Base-by-base conservation (phyloP, 2,329 filamentous ascomycete genomes). In the Stemphylium beticola region DNA sequence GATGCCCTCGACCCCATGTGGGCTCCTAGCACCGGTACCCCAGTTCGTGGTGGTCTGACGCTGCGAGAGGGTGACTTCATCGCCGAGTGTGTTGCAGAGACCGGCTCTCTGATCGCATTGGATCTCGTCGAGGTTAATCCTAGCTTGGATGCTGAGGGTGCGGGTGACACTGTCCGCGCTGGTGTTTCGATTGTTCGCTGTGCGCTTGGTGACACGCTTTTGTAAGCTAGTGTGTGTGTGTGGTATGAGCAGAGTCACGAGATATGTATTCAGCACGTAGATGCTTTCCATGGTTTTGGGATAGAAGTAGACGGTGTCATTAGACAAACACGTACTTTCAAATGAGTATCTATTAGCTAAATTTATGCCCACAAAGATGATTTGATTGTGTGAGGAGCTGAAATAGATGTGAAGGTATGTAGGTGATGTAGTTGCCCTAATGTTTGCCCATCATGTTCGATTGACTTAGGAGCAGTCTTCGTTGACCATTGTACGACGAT, bases 61-160 rank as follows among this genome's bases (percentile, higher is more conserved):
- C 82, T 99, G 67, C 86, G 95, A 51, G 95, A 99, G 80, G 95
- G 95, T 36, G 95, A 98, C 76, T 99, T 91, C 79, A 98, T 99
- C 76, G 96, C 92, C 68, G 95, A 86, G 72, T 81, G 80, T 45
- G 79, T 87, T 15, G 82, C 83, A 20, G 76, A 78, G 65, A 82
- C 83, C 3, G 85, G 85, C 14, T 80, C 81, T 53, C 76, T 83
- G 17, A 77, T 87, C 31, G 83, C 83, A 9, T 72, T 88, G 26
- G 80, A 85, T 64, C 79, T 87, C 18, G 83, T 85, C 2, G 80
- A 81, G 71, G 75, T 85, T 32, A 83, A 84, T 45, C 77, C 81
- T 11, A 80, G 78, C 58, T 69, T 83, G 31, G 73, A 76, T 39
- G 69, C 70, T 51, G 64, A 82, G 55, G 92, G 90, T 5, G 92